Percentiles rank a stretch among this genome's conserved stretches.
Evolutionary conservation across 2,329 filamentous ascomycete species (phyloP).

Genomic region (Pseudocercospora eumusae): DNA sequence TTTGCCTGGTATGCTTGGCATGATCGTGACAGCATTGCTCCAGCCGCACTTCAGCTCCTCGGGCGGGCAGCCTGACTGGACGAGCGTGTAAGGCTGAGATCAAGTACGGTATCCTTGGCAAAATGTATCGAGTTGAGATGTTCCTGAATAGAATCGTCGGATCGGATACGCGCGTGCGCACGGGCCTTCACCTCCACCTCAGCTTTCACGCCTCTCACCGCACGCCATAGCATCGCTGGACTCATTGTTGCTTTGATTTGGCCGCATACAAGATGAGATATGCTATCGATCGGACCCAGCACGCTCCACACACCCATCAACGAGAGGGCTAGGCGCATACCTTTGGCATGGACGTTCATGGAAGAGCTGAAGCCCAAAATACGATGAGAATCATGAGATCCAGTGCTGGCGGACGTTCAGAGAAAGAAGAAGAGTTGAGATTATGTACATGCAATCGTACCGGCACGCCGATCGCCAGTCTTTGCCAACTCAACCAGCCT

Average conservation of each 20-base stretch:
- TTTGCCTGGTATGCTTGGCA: conserved; percentile 31
- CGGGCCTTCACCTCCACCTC: neutral
- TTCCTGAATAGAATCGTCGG: too few relatives aligned
- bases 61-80: neutral
- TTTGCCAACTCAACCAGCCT: neutral
- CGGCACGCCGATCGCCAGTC: neutral
- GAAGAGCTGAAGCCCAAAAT: neutral
- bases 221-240: neutral
- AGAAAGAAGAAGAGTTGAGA: neutral
- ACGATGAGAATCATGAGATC: neutral
- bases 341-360: neutral
- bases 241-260: neutral
- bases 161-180: neutral
- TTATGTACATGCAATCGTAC: neutral
- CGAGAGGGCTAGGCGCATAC: neutral
- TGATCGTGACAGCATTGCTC: conserved; percentile 13
- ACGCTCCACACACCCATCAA: neutral
- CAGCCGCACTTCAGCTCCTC: neutral
- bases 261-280: neutral
- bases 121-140: neutral
- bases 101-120: neutral
- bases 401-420: neutral
- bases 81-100: neutral
- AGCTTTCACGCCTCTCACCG: neutral
- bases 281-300: neutral